A percentile compares a stretch with the other conserved stretches of the same genome.
Conservation (phyloP, 2,329 filamentous ascomycete genomes). For the Aspergillus viridinutans region DNA sequence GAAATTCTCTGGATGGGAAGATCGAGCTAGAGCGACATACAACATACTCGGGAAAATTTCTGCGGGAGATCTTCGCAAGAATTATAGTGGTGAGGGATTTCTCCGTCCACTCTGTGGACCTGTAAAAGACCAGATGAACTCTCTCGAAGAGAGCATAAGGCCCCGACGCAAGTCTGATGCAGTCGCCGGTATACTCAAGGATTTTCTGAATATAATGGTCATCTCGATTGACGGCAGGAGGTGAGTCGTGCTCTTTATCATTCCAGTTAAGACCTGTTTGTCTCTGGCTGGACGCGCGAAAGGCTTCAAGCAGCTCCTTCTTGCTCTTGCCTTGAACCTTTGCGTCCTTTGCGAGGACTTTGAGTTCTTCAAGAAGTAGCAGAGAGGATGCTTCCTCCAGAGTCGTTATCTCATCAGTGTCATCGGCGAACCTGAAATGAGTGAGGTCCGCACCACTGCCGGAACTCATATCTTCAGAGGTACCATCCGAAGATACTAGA, state of each 20-base stretch:
- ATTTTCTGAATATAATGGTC: conserved; percentile 75
- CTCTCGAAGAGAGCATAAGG: conserved; percentile 82
- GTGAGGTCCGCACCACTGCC: conserved; percentile 49
- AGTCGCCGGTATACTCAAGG: conserved; percentile 70
- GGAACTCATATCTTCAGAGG: conserved; percentile 48
- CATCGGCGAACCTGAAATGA: conserved; percentile 74
- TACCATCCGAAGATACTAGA: conserved; percentile 25
- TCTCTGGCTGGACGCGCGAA: conserved; percentile 67
- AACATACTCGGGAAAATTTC: conserved; percentile 85
- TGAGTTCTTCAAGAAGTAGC: conserved; percentile 83
- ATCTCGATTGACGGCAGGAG: conserved; percentile 59
- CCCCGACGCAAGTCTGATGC: conserved; percentile 70
- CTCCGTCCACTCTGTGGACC: conserved; percentile 94
- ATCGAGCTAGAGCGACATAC: conserved; percentile 88
- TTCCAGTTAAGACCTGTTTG: conserved; percentile 72
- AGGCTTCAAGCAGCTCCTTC: conserved; percentile 67
- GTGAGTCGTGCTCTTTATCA: conserved; percentile 39
- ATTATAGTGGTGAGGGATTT: conserved; percentile 95
- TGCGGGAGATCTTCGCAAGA: conserved; percentile 78
- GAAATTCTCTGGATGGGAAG: conserved; percentile 67
- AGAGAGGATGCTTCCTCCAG: conserved; percentile 80
- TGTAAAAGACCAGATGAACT: conserved; percentile 92
- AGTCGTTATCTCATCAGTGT: conserved; percentile 68
- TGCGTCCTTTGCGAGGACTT: conserved; percentile 74
- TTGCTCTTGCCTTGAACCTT: conserved; percentile 89